A percentile compares a stretch with the other conserved stretches of the same genome.
phyloP scores from a whole-genome alignment of 441 rosid species.

The Mallotus japonicus region DNA sequence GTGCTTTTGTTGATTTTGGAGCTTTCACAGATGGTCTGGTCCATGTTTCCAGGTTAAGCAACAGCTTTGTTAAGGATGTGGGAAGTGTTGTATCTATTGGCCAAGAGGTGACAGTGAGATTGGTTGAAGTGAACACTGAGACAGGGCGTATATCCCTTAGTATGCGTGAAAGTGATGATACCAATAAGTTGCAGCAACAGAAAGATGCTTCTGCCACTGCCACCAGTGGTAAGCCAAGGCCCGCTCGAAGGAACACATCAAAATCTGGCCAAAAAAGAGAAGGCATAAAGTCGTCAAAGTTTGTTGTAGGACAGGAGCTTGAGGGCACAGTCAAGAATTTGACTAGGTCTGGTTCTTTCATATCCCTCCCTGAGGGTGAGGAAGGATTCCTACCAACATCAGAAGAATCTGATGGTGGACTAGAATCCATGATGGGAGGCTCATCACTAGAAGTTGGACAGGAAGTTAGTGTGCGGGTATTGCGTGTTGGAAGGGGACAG shows the following conservation, averaged over 20 bases:
- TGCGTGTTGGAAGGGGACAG: conserved; percentile 64
- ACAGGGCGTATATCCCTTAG: conserved; percentile 75
- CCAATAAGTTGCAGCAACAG: conserved; percentile 35
- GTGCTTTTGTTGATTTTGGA: conserved; percentile 89
- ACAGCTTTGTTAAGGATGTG: conserved; percentile 81
- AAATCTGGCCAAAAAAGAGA: conserved; percentile 50
- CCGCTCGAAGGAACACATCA: conserved; percentile 47
- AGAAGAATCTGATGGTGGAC: conserved; percentile 75
- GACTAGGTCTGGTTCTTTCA: conserved; percentile 76
- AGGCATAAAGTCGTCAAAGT: conserved; percentile 52
- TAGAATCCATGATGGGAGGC: conserved; percentile 60
- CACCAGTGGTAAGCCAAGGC: conserved; percentile 46
- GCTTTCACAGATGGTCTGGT: conserved; percentile 94
- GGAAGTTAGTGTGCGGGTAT: conserved; percentile 70
- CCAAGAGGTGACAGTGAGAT: conserved; percentile 79
- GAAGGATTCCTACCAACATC: conserved; percentile 84
- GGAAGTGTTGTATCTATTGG: conserved; percentile 83
- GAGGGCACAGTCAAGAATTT: conserved; percentile 79
- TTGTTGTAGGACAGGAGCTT: conserved; percentile 72
- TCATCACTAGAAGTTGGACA: conserved; percentile 64
- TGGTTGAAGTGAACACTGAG: conserved; percentile 75
- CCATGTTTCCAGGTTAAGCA: conserved; percentile 84
- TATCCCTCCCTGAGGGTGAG: conserved; percentile 86
- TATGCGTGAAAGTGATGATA: conserved; percentile 66
- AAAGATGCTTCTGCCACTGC: conserved; percentile 42